Conservation (phyloP, 192 early-diverging fungal species). For the Rhizoclosmatium sp. region DNA sequence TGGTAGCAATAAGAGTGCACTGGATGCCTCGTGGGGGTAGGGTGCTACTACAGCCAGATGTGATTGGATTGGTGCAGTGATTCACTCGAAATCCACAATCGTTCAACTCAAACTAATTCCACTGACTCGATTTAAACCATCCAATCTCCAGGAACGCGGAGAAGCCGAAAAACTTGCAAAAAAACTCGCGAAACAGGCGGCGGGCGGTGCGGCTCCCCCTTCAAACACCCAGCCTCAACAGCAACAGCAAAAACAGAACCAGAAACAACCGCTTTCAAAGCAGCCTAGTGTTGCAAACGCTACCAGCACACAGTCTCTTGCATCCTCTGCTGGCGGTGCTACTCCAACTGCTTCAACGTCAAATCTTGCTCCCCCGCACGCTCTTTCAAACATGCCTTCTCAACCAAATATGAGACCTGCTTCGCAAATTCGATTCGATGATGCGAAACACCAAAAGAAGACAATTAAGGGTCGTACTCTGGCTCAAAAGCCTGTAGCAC, state of each 20-base stretch:
- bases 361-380: constrained; percentile 12
- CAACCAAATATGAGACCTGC: constrained; percentile 22
- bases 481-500: constrained; percentile 61
- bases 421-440: constrained; percentile 38
- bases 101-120: not conserved
- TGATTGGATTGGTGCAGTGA: not conserved
- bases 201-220: constrained; percentile 51
- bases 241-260: constrained; percentile 15
- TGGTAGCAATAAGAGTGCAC: not conserved
- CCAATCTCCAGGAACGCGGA: constrained; percentile 66
- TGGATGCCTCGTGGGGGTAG: not conserved
- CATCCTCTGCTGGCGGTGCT: not conserved
- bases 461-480: constrained; percentile 34
- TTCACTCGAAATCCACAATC: not conserved
- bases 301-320: not conserved
- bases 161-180: constrained; percentile 73
- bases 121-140: not conserved
- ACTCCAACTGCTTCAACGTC: constrained; percentile 2
- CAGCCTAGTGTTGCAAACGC: not conserved
- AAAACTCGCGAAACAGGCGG: constrained; percentile 43
- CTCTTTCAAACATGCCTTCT: constrained; percentile 16
- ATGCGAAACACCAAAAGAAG: constrained; percentile 39
- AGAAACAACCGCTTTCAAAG: constrained; percentile 34
- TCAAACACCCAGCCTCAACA: constrained; percentile 30
- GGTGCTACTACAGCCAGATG: not conserved